These are phyloP conservation scores for Chlamydomonas schloesseri DNA, from an alignment of 139 green algal species.

Conservation along the genomic window DNA sequence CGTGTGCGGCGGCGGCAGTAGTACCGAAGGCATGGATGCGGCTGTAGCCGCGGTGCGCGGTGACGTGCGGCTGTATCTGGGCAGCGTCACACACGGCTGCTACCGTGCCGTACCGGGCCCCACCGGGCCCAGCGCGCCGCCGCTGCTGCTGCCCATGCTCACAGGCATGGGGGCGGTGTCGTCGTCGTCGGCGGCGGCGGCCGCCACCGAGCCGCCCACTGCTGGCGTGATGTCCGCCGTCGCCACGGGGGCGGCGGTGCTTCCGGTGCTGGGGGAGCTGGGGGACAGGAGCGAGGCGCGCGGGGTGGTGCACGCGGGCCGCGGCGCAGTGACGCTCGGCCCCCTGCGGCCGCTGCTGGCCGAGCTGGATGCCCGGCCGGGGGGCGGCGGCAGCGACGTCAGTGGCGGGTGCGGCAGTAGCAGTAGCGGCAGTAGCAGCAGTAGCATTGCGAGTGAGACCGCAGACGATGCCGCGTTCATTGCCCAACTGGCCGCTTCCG, in stretches of 20 bases:
- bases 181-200: too few species aligned
- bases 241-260: too few species aligned
- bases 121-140: too few species aligned
- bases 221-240: too few species aligned
- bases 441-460: background rate
- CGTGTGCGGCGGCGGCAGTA: too few species aligned
- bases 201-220: too few species aligned
- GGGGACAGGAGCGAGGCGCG: background rate
- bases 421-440: too few species aligned
- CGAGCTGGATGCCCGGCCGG: too few species aligned
- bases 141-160: background rate
- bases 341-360: constrained; percentile 9
- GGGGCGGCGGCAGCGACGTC: too few species aligned
- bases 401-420: too few species aligned
- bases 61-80: constrained; percentile 24
- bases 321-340: constrained; percentile 29
- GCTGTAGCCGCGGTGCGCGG: background rate
- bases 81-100: constrained; percentile 49
- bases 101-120: background rate
- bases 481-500: background rate
- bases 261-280: too few species aligned
- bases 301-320: constrained; percentile 39
- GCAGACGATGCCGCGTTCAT: constrained; percentile 19
- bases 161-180: background rate
- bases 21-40: too few species aligned